phyloP scores from a whole-genome alignment of 805 yeast species.

The Ogataea nonfermentans region DNA sequence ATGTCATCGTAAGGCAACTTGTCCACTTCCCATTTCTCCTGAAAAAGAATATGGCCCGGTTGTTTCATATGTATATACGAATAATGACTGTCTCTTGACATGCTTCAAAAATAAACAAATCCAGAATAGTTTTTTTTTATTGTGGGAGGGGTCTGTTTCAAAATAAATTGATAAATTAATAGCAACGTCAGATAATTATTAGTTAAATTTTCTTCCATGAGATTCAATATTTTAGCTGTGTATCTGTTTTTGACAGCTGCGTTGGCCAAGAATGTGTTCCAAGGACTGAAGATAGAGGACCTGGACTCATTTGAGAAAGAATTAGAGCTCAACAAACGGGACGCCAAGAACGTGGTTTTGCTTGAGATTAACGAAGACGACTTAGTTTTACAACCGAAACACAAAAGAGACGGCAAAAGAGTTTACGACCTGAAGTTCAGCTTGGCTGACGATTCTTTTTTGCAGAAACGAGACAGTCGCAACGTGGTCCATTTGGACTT shows the following conservation, averaged over 20 bases:
- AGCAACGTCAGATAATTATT: neutral
- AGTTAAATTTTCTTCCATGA: constrained; percentile 4
- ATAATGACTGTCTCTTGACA: constrained; percentile 30
- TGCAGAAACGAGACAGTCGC: constrained; percentile 9
- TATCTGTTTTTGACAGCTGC: constrained; percentile 4
- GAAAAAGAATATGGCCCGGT: constrained; percentile 31
- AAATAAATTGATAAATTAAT: neutral
- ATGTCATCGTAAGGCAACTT: constrained; percentile 34
- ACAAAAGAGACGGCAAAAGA: constrained; percentile 18
- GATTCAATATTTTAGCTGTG: neutral
- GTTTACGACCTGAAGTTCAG: constrained; percentile 9
- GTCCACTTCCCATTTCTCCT: constrained; percentile 34
- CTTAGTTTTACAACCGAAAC: constrained; percentile 3
- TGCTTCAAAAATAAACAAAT: constrained; percentile 5
- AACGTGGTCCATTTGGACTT: constrained; percentile 17
- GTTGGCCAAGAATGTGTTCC: constrained; percentile 20
- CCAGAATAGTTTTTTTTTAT: neutral
- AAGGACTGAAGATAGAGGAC: constrained; percentile 11
- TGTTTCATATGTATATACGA: constrained; percentile 32
- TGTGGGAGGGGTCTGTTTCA: constrained; percentile 2
- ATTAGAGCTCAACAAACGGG: constrained; percentile 19
- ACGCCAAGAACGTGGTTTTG: constrained; percentile 22
- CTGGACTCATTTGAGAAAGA: constrained; percentile 12
- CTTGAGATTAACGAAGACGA: constrained; percentile 18
- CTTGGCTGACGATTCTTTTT: constrained; percentile 1